These are phyloP conservation scores for Pseudonitzschia multistriata DNA, from an alignment of 108 stramenopile genomes.

Conservation along the genomic window DNA sequence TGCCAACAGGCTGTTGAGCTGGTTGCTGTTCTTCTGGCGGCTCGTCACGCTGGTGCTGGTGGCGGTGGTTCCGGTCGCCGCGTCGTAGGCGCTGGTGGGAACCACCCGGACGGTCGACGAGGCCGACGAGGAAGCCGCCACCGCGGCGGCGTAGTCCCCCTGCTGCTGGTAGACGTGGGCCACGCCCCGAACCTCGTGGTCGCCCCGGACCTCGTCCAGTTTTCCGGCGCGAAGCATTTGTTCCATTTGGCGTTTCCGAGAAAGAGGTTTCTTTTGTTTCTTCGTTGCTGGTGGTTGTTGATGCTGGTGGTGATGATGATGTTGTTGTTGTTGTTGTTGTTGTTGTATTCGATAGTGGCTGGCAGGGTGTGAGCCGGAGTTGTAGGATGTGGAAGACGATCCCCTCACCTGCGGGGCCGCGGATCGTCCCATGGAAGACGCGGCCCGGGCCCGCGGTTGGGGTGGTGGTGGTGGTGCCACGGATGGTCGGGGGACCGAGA, in stretches of 20 bases:
- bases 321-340: background rate
- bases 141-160: background rate
- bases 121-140: background rate
- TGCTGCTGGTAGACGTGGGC: conserved; percentile 13
- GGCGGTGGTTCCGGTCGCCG: conserved; percentile 17
- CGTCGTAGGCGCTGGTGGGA: conserved; percentile 37
- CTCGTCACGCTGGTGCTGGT: conserved; percentile 25
- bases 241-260: conserved; percentile 48
- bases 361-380: background rate
- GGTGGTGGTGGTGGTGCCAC: background rate
- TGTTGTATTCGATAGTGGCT: background rate
- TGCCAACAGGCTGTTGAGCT: conserved; percentile 39
- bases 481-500: conserved; percentile 13
- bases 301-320: background rate
- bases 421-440: conserved; percentile 10
- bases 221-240: conserved; percentile 40
- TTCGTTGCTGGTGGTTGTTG: background rate
- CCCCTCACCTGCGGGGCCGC: conserved; percentile 2
- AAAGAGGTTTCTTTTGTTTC: conserved; percentile 19
- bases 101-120: conserved; percentile 32
- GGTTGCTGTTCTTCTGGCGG: conserved; percentile 40
- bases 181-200: conserved; percentile 14
- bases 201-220: conserved; percentile 19
- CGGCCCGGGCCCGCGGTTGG: conserved; percentile 13
- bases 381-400: background rate